phyloP scores from a whole-genome alignment of 257 asterid species.

The Voacanga thouarsii region DNA sequence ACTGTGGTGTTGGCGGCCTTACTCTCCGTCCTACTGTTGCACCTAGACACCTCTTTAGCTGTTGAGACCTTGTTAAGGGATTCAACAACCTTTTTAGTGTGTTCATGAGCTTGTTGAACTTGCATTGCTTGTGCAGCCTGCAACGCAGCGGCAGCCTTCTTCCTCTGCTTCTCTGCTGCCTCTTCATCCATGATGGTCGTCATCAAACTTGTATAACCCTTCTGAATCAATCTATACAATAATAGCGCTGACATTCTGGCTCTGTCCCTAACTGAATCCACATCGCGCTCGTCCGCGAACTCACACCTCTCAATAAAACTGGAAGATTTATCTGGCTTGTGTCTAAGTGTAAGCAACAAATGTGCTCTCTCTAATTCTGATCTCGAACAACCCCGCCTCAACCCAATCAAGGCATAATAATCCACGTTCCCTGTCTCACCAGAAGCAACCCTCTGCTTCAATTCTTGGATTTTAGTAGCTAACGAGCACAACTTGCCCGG shows the following conservation, averaged over 20 bases:
- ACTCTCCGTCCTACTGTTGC: conserved; percentile 23
- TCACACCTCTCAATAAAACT: conserved; percentile 79
- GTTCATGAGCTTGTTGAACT: conserved; percentile 28
- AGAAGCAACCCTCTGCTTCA: conserved; percentile 74
- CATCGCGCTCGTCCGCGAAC: conserved; percentile 66
- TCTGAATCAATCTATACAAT: conserved; percentile 88
- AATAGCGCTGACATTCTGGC: conserved; percentile 71
- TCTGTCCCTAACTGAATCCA: conserved; percentile 70
- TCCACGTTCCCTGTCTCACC: conserved; percentile 86
- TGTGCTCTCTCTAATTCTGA: conserved; percentile 88
- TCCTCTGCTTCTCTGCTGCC: conserved; percentile 59
- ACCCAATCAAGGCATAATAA: conserved; percentile 71
- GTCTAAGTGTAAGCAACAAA: conserved; percentile 66
- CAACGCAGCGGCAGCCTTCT: conserved; percentile 50
- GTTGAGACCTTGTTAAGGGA: not conserved
- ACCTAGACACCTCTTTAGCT: conserved; percentile 1
- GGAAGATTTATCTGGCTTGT: conserved; percentile 82
- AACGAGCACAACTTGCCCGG: conserved; percentile 81
- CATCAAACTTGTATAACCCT: conserved; percentile 66
- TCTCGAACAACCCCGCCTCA: conserved; percentile 74
- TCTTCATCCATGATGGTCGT: conserved; percentile 65
- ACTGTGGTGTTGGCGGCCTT: conserved; percentile 18
- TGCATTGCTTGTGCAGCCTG: conserved; percentile 39
- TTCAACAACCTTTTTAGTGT: conserved; percentile 10
- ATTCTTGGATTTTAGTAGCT: conserved; percentile 72